These are phyloP conservation scores for Boechera divaricarpa DNA, from an alignment of 345 rosid genomes.

Conservation along the genomic window DNA sequence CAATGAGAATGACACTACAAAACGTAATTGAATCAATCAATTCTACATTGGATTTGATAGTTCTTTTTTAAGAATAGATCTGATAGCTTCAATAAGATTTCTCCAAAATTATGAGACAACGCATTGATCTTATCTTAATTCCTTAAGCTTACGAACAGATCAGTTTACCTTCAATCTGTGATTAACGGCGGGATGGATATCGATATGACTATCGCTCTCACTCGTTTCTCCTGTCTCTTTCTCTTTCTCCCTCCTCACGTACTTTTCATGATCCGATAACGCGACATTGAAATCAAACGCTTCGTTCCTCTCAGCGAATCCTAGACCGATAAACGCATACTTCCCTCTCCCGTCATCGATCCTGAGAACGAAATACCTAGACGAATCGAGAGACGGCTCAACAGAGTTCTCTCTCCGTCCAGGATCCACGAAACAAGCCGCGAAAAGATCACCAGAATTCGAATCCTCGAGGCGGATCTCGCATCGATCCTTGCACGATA, in stretches of 20 bases:
- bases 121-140: slow-evolving; percentile 21
- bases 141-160: background rate
- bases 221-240: slow-evolving; percentile 70
- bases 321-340: slow-evolving; percentile 96
- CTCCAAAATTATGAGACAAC: background rate
- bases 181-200: slow-evolving; percentile 97
- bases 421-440: slow-evolving; percentile 89
- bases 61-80: slow-evolving; percentile 11
- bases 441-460: slow-evolving; percentile 84
- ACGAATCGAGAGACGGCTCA: slow-evolving; percentile 97
- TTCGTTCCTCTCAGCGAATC: slow-evolving; percentile 90
- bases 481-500: slow-evolving; percentile 91
- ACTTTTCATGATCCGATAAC: slow-evolving; percentile 95
- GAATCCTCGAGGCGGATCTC: slow-evolving; percentile 99
- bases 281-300: slow-evolving; percentile 99
- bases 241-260: slow-evolving; percentile 80
- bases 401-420: slow-evolving; percentile 88
- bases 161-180: slow-evolving; percentile 82
- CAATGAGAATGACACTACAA: slow-evolving; percentile 12
- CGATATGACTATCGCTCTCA: slow-evolving; percentile 72
- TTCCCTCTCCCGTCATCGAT: slow-evolving; percentile 95
- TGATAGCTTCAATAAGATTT: background rate
- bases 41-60: background rate
- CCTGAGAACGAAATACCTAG: slow-evolving; percentile 90
- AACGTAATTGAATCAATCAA: slow-evolving; percentile 6